Percentiles rank a stretch among this genome's conserved stretches.
These are phyloP conservation scores for Yamadazyma kitorensis DNA, from an alignment of 805 yeast species.

Conservation along the genomic window DNA sequence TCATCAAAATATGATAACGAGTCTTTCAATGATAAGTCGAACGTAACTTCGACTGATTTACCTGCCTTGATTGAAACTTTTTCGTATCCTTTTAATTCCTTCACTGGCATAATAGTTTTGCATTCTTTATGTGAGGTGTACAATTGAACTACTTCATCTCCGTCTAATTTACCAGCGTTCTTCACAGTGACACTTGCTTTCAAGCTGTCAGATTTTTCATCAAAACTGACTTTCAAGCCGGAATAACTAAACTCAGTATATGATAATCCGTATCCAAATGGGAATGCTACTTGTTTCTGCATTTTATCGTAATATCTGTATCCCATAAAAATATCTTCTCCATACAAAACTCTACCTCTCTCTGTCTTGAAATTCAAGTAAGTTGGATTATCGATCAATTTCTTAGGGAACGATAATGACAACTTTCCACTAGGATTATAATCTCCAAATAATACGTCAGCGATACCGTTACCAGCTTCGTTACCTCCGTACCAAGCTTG, in stretches of 20 bases:
- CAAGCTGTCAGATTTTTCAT: slow-evolving; percentile 16
- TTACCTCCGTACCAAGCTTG: slow-evolving; percentile 39
- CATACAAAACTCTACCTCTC: slow-evolving; percentile 31
- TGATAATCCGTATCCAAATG: slow-evolving; percentile 33
- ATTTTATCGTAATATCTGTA: slow-evolving; percentile 30
- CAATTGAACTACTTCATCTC: slow-evolving; percentile 28
- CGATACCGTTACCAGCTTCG: slow-evolving; percentile 30
- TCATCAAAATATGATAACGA: slow-evolving; percentile 29
- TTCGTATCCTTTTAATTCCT: slow-evolving; percentile 30
- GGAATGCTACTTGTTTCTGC: slow-evolving; percentile 24
- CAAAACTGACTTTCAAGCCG: slow-evolving; percentile 13
- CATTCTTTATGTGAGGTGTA: slow-evolving; percentile 19
- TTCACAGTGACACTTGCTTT: slow-evolving; percentile 17
- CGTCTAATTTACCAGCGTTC: slow-evolving; percentile 23
- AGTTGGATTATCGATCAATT: slow-evolving; percentile 25
- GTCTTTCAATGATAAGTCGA: slow-evolving; percentile 22
- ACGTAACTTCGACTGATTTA: slow-evolving; percentile 12
- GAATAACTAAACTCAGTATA: slow-evolving; percentile 23
- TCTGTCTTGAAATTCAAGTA: slow-evolving; percentile 27
- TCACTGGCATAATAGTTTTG: slow-evolving; percentile 21
- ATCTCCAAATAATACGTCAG: slow-evolving; percentile 32
- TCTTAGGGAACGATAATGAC: slow-evolving; percentile 17
- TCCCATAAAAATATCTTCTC: slow-evolving; percentile 32
- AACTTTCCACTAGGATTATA: slow-evolving; percentile 29
- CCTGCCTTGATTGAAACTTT: slow-evolving; percentile 23